phyloP scores from a whole-genome alignment of 2,329 filamentous ascomycete species.

The Nemania bipapillata region DNA sequence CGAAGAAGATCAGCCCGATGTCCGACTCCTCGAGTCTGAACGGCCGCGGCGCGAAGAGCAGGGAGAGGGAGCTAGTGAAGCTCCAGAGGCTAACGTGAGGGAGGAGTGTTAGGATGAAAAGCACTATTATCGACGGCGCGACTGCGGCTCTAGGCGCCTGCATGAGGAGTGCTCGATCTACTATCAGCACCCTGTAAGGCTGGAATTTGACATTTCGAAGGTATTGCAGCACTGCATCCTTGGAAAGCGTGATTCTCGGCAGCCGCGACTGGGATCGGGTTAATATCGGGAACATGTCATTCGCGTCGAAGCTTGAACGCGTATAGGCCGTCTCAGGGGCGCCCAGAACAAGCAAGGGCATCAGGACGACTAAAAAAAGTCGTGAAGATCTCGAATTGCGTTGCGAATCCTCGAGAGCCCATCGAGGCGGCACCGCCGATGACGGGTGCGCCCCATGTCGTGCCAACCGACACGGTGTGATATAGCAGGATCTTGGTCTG shows the following conservation, averaged over 20 bases:
- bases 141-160: slow-evolving; percentile 61
- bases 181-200: slow-evolving; percentile 51
- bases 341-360: slow-evolving; percentile 61
- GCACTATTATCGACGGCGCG: slow-evolving; percentile 62
- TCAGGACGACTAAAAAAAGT: slow-evolving; percentile 59
- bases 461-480: slow-evolving; percentile 58
- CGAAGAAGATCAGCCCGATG: slow-evolving; percentile 59
- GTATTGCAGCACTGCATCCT: slow-evolving; percentile 53
- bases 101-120: slow-evolving; percentile 59
- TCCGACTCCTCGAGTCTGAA: slow-evolving; percentile 55
- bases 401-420: slow-evolving; percentile 55
- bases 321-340: slow-evolving; percentile 66
- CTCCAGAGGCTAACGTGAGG: slow-evolving; percentile 62
- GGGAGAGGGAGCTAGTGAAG: slow-evolving; percentile 58
- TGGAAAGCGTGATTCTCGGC: slow-evolving; percentile 47
- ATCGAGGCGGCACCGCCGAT: slow-evolving; percentile 63
- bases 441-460: slow-evolving; percentile 66
- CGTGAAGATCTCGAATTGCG: slow-evolving; percentile 64
- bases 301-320: slow-evolving; percentile 51
- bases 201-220: slow-evolving; percentile 55
- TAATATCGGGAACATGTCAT: slow-evolving; percentile 28
- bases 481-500: slow-evolving; percentile 58
- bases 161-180: slow-evolving; percentile 52
- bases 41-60: slow-evolving; percentile 60
- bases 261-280: slow-evolving; percentile 39